Percentiles rank a stretch among this genome's conserved stretches.
These are phyloP conservation scores for Venturia pyrina DNA, from an alignment of 2,329 filamentous ascomycete genomes.

Conservation along the genomic window DNA sequence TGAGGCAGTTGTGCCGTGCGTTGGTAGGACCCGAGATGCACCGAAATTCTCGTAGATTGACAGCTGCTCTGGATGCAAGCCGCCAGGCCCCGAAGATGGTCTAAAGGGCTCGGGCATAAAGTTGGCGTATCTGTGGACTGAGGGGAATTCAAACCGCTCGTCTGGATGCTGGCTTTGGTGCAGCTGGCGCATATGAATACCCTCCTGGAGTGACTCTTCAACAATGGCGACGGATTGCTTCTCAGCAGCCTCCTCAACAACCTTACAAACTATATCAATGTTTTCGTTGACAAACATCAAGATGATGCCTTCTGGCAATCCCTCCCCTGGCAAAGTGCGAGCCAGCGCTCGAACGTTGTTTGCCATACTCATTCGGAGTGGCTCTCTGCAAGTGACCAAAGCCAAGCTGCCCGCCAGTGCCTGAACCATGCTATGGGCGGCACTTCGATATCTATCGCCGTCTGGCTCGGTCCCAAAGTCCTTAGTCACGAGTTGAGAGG, in stretches of 20 bases:
- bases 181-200: constrained; percentile 66
- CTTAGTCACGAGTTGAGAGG: constrained; percentile 88
- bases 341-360: constrained; percentile 92
- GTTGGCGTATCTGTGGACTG: constrained; percentile 81
- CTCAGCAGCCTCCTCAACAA: constrained; percentile 93
- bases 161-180: constrained; percentile 67
- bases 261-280: constrained; percentile 80
- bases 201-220: constrained; percentile 78
- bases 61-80: constrained; percentile 84
- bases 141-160: constrained; percentile 73
- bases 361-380: constrained; percentile 88
- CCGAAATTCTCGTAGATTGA: constrained; percentile 92
- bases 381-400: constrained; percentile 96
- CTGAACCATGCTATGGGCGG: constrained; percentile 90
- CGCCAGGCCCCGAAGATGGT: constrained; percentile 41
- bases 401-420: constrained; percentile 88
- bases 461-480: constrained; percentile 92
- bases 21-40: constrained; percentile 42
- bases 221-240: constrained; percentile 90
- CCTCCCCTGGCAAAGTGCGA: constrained; percentile 49
- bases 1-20: constrained; percentile 27
- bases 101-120: constrained; percentile 92
- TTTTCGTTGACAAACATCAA: constrained; percentile 99
- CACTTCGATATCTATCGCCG: constrained; percentile 73
- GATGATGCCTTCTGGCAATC: constrained; percentile 86